These are phyloP conservation scores for Vanilla planifolia DNA, from an alignment of 106 monocot species.

Conservation along the genomic window DNA sequence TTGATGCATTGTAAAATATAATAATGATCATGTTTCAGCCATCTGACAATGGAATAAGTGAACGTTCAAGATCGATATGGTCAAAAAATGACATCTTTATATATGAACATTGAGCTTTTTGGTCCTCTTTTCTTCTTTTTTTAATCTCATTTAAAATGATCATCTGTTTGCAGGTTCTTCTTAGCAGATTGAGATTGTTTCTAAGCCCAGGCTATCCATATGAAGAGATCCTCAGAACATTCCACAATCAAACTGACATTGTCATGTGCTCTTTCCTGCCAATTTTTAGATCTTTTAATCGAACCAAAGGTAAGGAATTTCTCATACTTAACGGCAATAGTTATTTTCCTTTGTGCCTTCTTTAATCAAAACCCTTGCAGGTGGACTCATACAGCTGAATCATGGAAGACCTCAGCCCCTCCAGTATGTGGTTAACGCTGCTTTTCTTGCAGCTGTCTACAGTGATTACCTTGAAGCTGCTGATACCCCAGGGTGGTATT, in stretches of 20 bases:
- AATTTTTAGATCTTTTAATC: constrained; percentile 59
- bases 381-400: constrained; percentile 61
- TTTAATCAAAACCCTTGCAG: constrained; percentile 14
- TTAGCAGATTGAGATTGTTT: constrained; percentile 75
- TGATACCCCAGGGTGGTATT: constrained; percentile 33
- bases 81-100: too few relatives aligned
- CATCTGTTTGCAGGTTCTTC: constrained; percentile 49
- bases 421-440: constrained; percentile 31
- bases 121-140: too few relatives aligned
- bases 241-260: constrained; percentile 73
- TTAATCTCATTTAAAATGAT: too few relatives aligned
- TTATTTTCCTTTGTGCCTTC: not conserved
- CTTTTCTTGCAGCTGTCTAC: constrained; percentile 27
- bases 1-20: too few relatives aligned
- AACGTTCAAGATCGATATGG: too few relatives aligned
- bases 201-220: constrained; percentile 89
- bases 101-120: too few relatives aligned
- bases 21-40: too few relatives aligned
- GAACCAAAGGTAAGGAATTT: constrained; percentile 53
- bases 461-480: constrained; percentile 34
- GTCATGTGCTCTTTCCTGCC: constrained; percentile 93
- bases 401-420: constrained; percentile 37
- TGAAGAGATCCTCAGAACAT: constrained; percentile 81
- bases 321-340: not conserved
- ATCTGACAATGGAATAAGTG: too few relatives aligned